Conservation (phyloP, 306 rosid species). For the Malus sylvestris region DNA sequence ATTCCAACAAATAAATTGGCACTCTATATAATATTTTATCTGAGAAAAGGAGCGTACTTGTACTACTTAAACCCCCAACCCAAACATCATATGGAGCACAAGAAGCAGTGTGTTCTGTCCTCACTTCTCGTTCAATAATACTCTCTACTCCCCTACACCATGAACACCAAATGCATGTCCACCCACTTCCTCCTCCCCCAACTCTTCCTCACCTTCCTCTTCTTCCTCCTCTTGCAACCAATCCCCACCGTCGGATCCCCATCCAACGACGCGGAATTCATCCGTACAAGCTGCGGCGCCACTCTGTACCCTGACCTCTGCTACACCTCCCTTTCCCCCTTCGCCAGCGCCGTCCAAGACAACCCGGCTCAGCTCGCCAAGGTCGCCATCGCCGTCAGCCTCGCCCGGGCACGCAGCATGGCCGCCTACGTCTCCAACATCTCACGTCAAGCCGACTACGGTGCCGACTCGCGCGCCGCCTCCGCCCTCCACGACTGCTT, state of each 20-base stretch:
- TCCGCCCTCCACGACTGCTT: conserved; percentile 81
- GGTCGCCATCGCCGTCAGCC: conserved; percentile 63
- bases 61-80: background rate
- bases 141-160: background rate
- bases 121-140: background rate
- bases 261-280: conserved; percentile 38
- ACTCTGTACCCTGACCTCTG: conserved; percentile 88
- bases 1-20: too few relatives aligned
- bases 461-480: conserved; percentile 33
- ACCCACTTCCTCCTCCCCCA: background rate
- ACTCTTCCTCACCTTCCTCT: background rate
- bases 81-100: background rate
- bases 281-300: conserved; percentile 65
- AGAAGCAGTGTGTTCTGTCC: background rate
- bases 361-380: conserved; percentile 74
- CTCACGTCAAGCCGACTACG: conserved; percentile 54
- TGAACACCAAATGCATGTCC: background rate
- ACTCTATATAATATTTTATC: too few relatives aligned
- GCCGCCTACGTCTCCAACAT: conserved; percentile 58
- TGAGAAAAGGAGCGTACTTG: too few relatives aligned
- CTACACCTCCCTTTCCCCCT: conserved; percentile 76
- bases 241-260: conserved; percentile 9
- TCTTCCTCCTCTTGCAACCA: background rate
- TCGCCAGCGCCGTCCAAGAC: conserved; percentile 66
- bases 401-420: conserved; percentile 40